phyloP scores from a whole-genome alignment of 768 basidiomycete genomes.

The Coprinopsis sp. region DNA sequence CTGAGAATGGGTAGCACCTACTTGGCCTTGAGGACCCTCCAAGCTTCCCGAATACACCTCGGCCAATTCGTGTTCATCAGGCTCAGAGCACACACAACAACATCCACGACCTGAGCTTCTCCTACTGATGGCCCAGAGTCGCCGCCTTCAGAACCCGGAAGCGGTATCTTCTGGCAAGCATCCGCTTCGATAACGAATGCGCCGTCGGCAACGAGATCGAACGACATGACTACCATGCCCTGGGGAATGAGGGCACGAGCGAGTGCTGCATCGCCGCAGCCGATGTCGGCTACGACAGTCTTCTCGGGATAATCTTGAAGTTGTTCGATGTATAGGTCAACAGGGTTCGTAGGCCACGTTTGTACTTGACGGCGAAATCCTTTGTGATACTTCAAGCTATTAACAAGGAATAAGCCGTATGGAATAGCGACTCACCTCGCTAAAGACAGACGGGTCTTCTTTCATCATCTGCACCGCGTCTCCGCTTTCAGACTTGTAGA shows the following conservation, averaged over 20 bases:
- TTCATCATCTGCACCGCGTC: constrained; percentile 80
- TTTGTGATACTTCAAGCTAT: constrained; percentile 73
- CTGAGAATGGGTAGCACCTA: constrained; percentile 33
- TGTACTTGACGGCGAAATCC: constrained; percentile 91
- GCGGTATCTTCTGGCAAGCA: constrained; percentile 70
- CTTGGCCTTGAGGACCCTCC: constrained; percentile 82
- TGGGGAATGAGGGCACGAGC: constrained; percentile 69
- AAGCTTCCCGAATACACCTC: constrained; percentile 82
- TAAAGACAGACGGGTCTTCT: constrained; percentile 73
- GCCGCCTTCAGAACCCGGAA: constrained; percentile 71
- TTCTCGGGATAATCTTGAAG: constrained; percentile 61
- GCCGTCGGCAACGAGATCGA: constrained; percentile 72
- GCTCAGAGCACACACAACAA: constrained; percentile 90
- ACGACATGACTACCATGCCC: constrained; percentile 69
- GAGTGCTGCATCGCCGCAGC: constrained; percentile 91
- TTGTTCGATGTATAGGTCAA: constrained; percentile 68
- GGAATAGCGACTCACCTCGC: constrained; percentile 54
- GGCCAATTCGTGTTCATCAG: constrained; percentile 98
- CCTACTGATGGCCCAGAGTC: constrained; percentile 38
- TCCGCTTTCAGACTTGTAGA: constrained; percentile 83
- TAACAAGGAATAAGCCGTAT: constrained; percentile 3
- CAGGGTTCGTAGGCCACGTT: constrained; percentile 92
- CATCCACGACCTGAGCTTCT: constrained; percentile 79
- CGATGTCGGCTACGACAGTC: constrained; percentile 86
- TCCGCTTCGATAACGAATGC: constrained; percentile 87